Evolutionary conservation across 345 rosid species (phyloP).

Genomic region (Gossypium australe): DNA sequence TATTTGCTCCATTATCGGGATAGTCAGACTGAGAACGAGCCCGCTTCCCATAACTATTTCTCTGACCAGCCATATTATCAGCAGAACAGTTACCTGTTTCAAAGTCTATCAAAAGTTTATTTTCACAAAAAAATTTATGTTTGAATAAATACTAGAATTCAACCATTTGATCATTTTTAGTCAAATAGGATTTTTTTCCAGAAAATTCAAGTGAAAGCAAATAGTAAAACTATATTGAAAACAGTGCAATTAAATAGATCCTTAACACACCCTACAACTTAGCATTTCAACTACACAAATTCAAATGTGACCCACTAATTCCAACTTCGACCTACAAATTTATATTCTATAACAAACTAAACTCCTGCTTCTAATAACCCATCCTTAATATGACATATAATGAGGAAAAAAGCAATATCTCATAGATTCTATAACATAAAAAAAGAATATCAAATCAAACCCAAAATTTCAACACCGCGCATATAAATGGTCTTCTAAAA

Average conservation of each 20-base stretch:
- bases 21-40: slow-evolving; percentile 65
- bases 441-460: not conserved
- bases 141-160: not conserved
- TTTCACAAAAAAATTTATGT: not conserved
- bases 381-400: not conserved
- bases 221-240: slow-evolving; percentile 1
- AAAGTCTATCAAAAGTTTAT: not conserved
- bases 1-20: slow-evolving; percentile 55
- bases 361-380: not conserved
- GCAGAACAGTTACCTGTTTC: slow-evolving; percentile 12
- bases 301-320: not conserved
- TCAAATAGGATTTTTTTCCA: not conserved
- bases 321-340: not conserved
- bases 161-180: not conserved
- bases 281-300: not conserved
- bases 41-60: slow-evolving; percentile 78
- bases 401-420: not conserved
- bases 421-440: not conserved
- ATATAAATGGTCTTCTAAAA: not conserved
- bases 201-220: not conserved
- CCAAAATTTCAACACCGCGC: not conserved
- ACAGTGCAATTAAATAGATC: not conserved
- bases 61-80: slow-evolving; percentile 57
- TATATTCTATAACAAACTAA: not conserved
- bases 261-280: too few species aligned